Evolutionary conservation across 805 yeast genomes (phyloP), one percentile per base, ranked within the genome.

Genomic region (Saccharomycopsis fodiens): DNA sequence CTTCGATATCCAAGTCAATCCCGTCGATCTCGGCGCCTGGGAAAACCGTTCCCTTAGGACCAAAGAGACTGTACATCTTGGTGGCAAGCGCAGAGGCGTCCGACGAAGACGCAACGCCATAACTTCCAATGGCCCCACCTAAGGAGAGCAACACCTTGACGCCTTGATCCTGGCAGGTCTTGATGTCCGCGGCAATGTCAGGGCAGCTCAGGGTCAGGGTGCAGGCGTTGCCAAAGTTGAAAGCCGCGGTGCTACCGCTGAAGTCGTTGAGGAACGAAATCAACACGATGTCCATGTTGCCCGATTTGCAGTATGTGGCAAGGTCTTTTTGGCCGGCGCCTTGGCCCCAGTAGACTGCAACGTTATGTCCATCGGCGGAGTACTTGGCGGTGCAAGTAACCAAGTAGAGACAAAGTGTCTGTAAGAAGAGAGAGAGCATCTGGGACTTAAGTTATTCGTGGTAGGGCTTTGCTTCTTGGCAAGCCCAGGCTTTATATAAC

Each of bases 1-100:
- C 73, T 63, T 91, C 97, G 56, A 85, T 78, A 62, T 89, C 97
- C 51, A 89, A 80, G 62, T 89, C 97, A 60, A 87, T 88, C 17
- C 97, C 97, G 62, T 91, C 97, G 38, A 89, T 70, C 20, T 80
- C 62, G 1, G 94, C 69, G 54, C 66, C 73, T 48, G 78, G 82
- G 53, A 80, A 77, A 46, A 19, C 29, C 10, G 25, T 39, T 12
- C 39, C 63, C 61, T 17, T 69, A 69, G 34, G 20, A 3, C 50
- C 50, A 16, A 46, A 46, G 39, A 30, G 23, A 8, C 40, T 15
- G 30, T 42, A 42, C 15, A 46, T 35, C 12, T 22, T 30, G 6
- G 29, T 34, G 15, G 46, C 50, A 22, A 46, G 27, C 4, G 31
- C 17, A n/a, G 32, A 21, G 3, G 42, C 50, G 16, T 42, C 47